Percentiles rank a stretch among this genome's conserved stretches.
Conservation (phyloP, 2,329 filamentous ascomycete species). For the Domatiomyces catenatus region DNA sequence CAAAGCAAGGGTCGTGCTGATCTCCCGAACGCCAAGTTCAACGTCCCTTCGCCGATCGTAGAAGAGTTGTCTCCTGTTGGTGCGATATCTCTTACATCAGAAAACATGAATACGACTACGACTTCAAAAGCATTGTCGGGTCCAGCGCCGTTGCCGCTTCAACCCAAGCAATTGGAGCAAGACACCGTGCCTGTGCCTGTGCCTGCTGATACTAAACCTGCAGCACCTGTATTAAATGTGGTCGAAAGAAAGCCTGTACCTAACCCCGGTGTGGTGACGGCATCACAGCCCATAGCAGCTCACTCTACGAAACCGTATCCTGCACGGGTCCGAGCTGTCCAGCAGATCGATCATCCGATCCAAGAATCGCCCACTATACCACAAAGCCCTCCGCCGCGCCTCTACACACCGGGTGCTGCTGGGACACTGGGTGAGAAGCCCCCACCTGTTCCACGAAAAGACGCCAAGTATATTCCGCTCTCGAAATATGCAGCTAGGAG, state of each 20-base stretch:
- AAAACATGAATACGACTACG: not conserved
- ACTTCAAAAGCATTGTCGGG: not conserved
- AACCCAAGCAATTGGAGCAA: not conserved
- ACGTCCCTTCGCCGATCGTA: not conserved
- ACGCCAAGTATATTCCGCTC: slow-evolving; percentile 15
- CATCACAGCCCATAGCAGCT: not conserved
- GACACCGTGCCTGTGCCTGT: not conserved
- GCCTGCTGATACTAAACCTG: not conserved
- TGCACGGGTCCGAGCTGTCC: not conserved
- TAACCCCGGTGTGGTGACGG: not conserved
- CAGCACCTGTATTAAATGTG: not conserved
- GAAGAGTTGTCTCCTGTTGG: not conserved
- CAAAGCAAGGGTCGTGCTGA: not conserved
- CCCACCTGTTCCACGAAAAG: slow-evolving; percentile 13
- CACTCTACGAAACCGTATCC: not conserved
- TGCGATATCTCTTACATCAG: not conserved
- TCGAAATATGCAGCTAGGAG: slow-evolving; percentile 15
- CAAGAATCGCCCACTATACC: slow-evolving; percentile 14
- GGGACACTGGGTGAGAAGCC: slow-evolving; percentile 6
- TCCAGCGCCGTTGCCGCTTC: not conserved
- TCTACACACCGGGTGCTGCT: not conserved
- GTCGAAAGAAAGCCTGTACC: not conserved
- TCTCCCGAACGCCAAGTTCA: not conserved
- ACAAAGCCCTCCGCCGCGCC: slow-evolving; percentile 6
- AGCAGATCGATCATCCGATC: slow-evolving; percentile 3